Conservation (phyloP, 257 asterid species). For the Penstemon eatonii region DNA sequence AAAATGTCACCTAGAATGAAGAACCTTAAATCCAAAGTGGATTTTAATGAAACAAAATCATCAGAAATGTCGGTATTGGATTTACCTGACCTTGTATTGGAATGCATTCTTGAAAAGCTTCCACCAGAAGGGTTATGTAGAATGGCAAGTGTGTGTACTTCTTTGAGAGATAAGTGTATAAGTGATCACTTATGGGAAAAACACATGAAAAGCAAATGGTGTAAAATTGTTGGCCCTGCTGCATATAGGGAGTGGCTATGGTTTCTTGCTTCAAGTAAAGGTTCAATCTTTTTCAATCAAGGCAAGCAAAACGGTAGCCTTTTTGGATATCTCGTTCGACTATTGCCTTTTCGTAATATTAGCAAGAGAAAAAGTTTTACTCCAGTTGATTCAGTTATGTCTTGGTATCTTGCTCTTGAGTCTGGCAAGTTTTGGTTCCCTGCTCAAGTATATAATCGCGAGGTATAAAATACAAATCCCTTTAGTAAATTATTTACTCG, state of each 20-base stretch:
- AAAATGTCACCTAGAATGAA: constrained; percentile 43
- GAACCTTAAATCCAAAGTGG: constrained; percentile 28
- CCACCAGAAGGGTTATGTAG: constrained; percentile 70
- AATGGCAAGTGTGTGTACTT: constrained; percentile 65
- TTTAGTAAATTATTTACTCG: no score
- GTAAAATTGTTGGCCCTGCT: constrained; percentile 53
- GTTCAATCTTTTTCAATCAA: constrained; percentile 45
- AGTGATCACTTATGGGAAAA: constrained; percentile 74
- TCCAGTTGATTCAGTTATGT: constrained; percentile 69
- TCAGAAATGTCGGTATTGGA: constrained; percentile 49
- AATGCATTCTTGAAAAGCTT: constrained; percentile 77
- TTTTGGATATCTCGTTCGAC: constrained; percentile 34
- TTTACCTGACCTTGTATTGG: constrained; percentile 81
- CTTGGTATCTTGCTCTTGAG: constrained; percentile 74
- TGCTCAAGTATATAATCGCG: constrained; percentile 89
- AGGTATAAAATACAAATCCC: constrained; percentile 38
- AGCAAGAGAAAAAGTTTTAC: constrained; percentile 36
- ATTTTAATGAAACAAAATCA: constrained; percentile 29
- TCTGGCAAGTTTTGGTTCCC: constrained; percentile 83
- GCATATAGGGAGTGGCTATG: constrained; percentile 59
- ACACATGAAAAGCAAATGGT: constrained; percentile 70
- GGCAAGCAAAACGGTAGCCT: constrained; percentile 41
- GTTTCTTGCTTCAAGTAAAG: constrained; percentile 49
- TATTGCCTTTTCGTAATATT: constrained; percentile 48
- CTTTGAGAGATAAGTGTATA: constrained; percentile 54